Base-by-base conservation (phyloP, 371 early-diverging fungal genomes). In the Haplosporangium sp. region DNA sequence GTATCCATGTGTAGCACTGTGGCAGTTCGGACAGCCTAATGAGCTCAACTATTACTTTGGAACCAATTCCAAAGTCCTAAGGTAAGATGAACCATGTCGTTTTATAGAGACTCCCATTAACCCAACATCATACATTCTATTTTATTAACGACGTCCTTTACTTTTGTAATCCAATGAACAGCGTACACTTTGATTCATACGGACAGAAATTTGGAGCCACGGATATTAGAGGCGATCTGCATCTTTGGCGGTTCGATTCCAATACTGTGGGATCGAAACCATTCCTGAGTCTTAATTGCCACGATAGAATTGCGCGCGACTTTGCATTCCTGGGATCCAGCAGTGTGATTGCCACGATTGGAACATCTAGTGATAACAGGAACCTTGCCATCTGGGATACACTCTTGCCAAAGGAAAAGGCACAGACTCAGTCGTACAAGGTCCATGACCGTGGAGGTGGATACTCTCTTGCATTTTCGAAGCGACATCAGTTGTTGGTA, bases 331-430 rank as follows among this genome's bases (percentile, higher is more conserved):
- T 92, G 56, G 87, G 86, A 41, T 92, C 91, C 5, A 89, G 90
- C 47, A 92, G 90, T 58, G 59, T 94, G 23, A 58, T 95, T 5
- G 95, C 92, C 0, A 92, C 94, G 4, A 93, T 90, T 0, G 94
- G 94, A 7, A 86, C 90, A 6, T 92, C 95, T 4, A 62, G 84
- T 2, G 86, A 74, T 55, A 65, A 59, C 37, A 65, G 50, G 23
- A 91, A 95, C 79, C 81, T 95, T 10, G 88, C 87, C 13, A 67
- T 95, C 21, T 95, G 92, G 92, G 95, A 95, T 57, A 90, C 93
- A 6, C 69, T 95, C 9, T 57, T 95, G 20, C 93, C 95, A 1
- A 66, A 87, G 1, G 67, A 83, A 1, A 88, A 90, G 60, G 80
- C 91, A 1, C 80, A 71, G 82, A 83, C 64, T 38, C 76, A 81